These are phyloP conservation scores for Murraya paniculata DNA, from an alignment of 345 rosid species.

Conservation along the genomic window DNA sequence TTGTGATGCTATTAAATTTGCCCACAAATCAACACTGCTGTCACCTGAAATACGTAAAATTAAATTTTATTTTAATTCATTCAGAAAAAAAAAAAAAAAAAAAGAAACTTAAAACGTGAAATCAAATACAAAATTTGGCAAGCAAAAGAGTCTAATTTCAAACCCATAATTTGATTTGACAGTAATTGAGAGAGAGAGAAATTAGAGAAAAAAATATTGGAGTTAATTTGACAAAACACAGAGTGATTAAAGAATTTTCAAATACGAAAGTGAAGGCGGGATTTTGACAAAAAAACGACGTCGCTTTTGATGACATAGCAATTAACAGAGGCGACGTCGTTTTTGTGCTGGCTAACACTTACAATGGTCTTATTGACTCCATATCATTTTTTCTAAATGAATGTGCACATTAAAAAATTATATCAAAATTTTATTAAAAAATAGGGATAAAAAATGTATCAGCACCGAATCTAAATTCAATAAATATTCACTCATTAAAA, in stretches of 20 bases:
- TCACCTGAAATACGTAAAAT: background rate
- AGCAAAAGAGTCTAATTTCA: background rate
- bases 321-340: no score
- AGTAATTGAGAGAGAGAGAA: background rate
- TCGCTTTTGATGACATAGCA: background rate
- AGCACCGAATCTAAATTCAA: no score
- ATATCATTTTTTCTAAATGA: no score
- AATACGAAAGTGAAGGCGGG: background rate
- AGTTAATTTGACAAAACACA: background rate
- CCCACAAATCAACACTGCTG: slow-evolving; percentile 48
- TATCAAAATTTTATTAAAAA: no score
- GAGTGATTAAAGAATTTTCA: background rate
- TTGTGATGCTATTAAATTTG: slow-evolving; percentile 41
- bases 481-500: no score
- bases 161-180: slow-evolving; percentile 19
- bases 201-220: background rate
- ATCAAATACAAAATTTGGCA: background rate
- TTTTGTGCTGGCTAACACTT: no score
- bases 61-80: no score
- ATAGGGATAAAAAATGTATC: no score
- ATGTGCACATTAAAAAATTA: no score
- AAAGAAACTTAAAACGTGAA: background rate
- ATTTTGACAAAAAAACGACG: background rate
- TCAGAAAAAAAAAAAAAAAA: background rate
- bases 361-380: no score